Evolutionary conservation across 2,329 filamentous ascomycete species (phyloP).

Genomic region (Fusarium beomiforme): DNA sequence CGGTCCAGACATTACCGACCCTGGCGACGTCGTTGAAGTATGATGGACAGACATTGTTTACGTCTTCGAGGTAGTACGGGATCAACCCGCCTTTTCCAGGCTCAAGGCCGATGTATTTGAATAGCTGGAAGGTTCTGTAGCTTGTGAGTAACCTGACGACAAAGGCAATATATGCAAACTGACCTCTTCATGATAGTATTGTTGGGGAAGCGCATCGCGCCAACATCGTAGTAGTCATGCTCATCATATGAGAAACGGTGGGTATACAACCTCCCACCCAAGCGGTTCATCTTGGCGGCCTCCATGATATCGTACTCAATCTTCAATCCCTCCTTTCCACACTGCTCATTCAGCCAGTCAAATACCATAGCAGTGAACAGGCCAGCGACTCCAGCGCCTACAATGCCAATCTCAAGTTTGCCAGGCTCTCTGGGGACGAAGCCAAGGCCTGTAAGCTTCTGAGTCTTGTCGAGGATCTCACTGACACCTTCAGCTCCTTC

Average conservation of each 20-base stretch:
- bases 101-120: slow-evolving; percentile 26
- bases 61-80: slow-evolving; percentile 29
- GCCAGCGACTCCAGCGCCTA: slow-evolving; percentile 17
- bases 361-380: slow-evolving; percentile 14
- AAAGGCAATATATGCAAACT: background rate
- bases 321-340: slow-evolving; percentile 16
- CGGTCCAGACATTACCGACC: slow-evolving; percentile 2
- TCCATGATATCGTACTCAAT: slow-evolving; percentile 53
- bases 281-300: slow-evolving; percentile 38
- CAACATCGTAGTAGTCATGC: slow-evolving; percentile 48
- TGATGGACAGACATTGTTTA: background rate
- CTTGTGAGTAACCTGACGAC: accelerated
- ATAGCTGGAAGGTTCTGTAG: slow-evolving; percentile 30
- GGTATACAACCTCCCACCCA: slow-evolving; percentile 52
- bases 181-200: slow-evolving; percentile 41
- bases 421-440: background rate
- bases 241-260: slow-evolving; percentile 42
- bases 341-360: slow-evolving; percentile 19
- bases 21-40: slow-evolving; percentile 25
- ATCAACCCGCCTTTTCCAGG: slow-evolving; percentile 16
- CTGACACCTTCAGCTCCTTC: background rate
- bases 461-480: background rate
- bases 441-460: background rate
- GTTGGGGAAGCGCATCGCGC: slow-evolving; percentile 54
- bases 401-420: background rate